These are phyloP conservation scores for Cyclostephanos invisitatus DNA, from an alignment of 108 stramenopile species.

Conservation along the genomic window DNA sequence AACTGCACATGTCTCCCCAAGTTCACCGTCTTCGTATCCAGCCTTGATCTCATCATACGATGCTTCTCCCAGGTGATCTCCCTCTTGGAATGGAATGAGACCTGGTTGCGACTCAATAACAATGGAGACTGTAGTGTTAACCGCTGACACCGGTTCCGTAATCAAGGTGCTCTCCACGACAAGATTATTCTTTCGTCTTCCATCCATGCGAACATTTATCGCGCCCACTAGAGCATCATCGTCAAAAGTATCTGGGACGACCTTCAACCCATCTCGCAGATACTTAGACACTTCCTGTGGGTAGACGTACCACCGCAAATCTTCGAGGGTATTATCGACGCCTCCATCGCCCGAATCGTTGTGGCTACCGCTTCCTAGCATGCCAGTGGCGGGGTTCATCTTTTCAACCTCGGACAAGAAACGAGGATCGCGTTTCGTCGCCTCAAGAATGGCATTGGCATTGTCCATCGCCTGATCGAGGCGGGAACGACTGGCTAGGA, in stretches of 20 bases:
- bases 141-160: not conserved
- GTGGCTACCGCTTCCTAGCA: constrained; percentile 50
- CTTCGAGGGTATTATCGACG: constrained; percentile 55
- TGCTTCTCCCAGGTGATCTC: constrained; percentile 77
- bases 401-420: constrained; percentile 74
- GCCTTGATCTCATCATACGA: constrained; percentile 64
- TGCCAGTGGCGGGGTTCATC: constrained; percentile 58
- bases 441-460: constrained; percentile 62
- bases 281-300: constrained; percentile 61
- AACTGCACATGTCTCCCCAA: constrained; percentile 59
- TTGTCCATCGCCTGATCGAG: constrained; percentile 57
- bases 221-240: constrained; percentile 53
- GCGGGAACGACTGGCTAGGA: constrained; percentile 22
- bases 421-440: constrained; percentile 57
- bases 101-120: not conserved
- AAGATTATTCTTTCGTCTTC: constrained; percentile 10
- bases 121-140: not conserved
- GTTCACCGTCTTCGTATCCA: constrained; percentile 77
- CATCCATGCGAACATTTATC: constrained; percentile 29
- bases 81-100: constrained; percentile 62
- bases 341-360: constrained; percentile 30
- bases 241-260: constrained; percentile 60
- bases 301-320: constrained; percentile 82
- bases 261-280: constrained; percentile 51
- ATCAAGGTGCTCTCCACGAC: not conserved